Conservation (phyloP, 305 asterid genomes). For the Rubia balearica region DNA sequence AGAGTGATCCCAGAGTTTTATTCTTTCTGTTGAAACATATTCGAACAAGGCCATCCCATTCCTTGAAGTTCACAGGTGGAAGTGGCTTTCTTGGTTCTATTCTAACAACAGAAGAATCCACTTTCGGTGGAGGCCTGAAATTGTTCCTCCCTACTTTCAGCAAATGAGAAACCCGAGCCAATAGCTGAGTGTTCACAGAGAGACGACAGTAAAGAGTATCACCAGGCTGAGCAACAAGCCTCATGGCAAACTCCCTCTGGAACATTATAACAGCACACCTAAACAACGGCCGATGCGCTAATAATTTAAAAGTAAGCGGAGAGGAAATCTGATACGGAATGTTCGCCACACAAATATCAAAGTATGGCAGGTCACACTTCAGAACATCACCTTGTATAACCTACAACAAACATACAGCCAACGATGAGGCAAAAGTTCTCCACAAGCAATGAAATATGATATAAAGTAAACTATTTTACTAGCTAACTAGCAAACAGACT, state of each 20-base stretch:
- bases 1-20: slow-evolving; percentile 72
- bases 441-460: background rate
- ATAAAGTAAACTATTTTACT: background rate
- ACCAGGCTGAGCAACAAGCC: slow-evolving; percentile 94
- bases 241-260: slow-evolving; percentile 94
- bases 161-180: slow-evolving; percentile 76
- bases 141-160: slow-evolving; percentile 92
- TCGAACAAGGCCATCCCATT: slow-evolving; percentile 93
- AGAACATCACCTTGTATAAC: slow-evolving; percentile 87
- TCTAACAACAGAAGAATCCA: slow-evolving; percentile 89
- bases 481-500: background rate
- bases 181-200: slow-evolving; percentile 77
- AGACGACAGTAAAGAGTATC: slow-evolving; percentile 83
- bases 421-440: slow-evolving; percentile 3
- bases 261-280: slow-evolving; percentile 93
- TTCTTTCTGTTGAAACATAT: slow-evolving; percentile 89
- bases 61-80: slow-evolving; percentile 74
- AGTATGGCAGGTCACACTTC: slow-evolving; percentile 91
- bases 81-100: slow-evolving; percentile 86
- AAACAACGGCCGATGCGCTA: slow-evolving; percentile 79
- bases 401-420: slow-evolving; percentile 25
- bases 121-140: slow-evolving; percentile 96
- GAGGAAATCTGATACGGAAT: slow-evolving; percentile 95
- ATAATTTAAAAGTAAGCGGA: slow-evolving; percentile 78
- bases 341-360: slow-evolving; percentile 93